Evolutionary conservation across 768 basidiomycete species (phyloP).

Genomic region (Candolleomyces aberdarensis): DNA sequence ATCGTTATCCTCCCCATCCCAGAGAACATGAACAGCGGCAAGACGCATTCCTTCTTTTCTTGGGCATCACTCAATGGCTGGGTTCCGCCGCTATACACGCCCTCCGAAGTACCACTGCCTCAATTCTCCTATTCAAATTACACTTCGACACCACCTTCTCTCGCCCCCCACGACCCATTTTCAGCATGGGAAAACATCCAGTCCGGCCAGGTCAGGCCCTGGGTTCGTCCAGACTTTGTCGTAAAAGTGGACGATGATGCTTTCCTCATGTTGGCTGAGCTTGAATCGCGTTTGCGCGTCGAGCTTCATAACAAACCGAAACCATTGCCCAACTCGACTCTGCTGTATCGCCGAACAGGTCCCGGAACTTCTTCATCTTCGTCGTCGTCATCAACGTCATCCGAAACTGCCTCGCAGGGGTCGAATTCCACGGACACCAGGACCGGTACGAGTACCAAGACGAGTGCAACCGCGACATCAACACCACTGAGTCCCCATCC

Average conservation of each 20-base stretch:
- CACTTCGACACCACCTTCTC: conserved; percentile 50
- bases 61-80: conserved; percentile 92
- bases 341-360: conserved; percentile 13
- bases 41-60: conserved; percentile 86
- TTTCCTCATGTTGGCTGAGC: conserved; percentile 91
- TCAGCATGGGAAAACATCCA: conserved; percentile 50
- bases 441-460: background rate
- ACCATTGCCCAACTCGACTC: conserved; percentile 14
- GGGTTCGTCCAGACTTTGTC: conserved; percentile 89
- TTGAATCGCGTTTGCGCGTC: conserved; percentile 84
- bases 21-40: conserved; percentile 97
- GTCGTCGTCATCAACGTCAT: background rate
- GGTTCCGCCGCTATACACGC: conserved; percentile 75
- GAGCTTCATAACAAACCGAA: conserved; percentile 54
- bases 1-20: conserved; percentile 77
- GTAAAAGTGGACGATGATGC: conserved; percentile 95
- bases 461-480: conserved; percentile 6
- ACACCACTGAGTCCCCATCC: background rate
- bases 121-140: conserved; percentile 66
- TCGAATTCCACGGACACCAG: background rate
- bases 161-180: conserved; percentile 73
- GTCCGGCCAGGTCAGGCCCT: conserved; percentile 45
- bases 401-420: background rate
- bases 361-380: background rate
- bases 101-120: conserved; percentile 42